These are phyloP conservation scores for Isochrysis galbana DNA, from an alignment of 78 protist genomes.

Conservation along the genomic window DNA sequence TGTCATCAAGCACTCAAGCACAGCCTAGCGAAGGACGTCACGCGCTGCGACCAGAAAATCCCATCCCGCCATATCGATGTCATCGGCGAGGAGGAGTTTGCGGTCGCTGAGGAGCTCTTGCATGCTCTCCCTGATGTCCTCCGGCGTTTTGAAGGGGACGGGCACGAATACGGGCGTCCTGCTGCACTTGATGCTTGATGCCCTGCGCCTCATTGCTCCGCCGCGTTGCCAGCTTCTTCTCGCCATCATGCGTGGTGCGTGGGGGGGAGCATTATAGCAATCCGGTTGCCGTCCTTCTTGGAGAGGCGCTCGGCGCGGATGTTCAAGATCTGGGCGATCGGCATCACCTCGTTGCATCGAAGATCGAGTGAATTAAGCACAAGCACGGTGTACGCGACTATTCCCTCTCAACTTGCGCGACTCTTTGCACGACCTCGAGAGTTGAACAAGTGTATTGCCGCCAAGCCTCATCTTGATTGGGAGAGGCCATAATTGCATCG, in stretches of 20 bases:
- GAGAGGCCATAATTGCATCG: too few relatives aligned
- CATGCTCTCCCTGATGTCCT: not conserved
- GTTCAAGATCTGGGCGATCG: not conserved
- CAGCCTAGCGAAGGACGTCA: not conserved
- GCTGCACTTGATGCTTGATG: not conserved
- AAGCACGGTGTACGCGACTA: not conserved
- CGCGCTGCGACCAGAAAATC: not conserved
- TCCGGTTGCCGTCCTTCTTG: not conserved
- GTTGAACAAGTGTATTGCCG: too few relatives aligned
- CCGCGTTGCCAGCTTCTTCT: not conserved
- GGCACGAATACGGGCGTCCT: not conserved
- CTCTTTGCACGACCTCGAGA: too few relatives aligned
- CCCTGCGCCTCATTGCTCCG: not conserved
- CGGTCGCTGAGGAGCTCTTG: not conserved
- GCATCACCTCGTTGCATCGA: not conserved
- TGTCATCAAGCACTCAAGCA: not conserved
- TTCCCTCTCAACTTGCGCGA: too few relatives aligned
- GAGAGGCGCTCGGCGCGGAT: not conserved
- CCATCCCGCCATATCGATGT: not conserved
- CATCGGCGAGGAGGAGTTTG: not conserved
- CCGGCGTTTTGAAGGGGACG: not conserved
- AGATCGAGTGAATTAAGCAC: not conserved
- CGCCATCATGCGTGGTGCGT: not conserved
- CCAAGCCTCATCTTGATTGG: too few relatives aligned
- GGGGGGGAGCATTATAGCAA: not conserved